Base-by-base conservation (phyloP, 805 yeast species). In the Hanseniaspora lachancei region DNA sequence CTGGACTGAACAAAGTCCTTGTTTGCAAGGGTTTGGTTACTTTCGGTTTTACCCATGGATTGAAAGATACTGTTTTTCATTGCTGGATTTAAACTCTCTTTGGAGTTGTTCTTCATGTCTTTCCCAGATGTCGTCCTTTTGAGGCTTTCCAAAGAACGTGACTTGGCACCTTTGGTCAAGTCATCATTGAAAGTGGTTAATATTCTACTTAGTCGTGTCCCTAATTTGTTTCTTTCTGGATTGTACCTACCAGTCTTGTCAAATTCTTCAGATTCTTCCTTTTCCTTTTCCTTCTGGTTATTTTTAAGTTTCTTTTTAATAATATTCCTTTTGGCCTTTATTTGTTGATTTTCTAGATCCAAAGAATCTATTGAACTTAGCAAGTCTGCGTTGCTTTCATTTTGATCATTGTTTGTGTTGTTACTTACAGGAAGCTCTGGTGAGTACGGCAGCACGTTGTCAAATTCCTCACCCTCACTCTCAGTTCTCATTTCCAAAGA, bases 181-280 rank as follows among this genome's bases (percentile, higher is more conserved):
- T 47, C 39, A 3, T 47, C 42, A 16, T 47, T 47, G 13, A 21
- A 23, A 39, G 44, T 3, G 0, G 70, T 65, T 0, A 72, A 49
- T 0, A 64, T 71, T 55, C 63, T 64, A 47, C 64, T 70, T 36
- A 73, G 51, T 15, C 63, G 58, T 7, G 72, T 65, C 3, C 74
- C 72, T 16, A 72, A 59, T 38, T 63, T 67, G 52, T 68, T 64
- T 6, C 66, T 69, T 36, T 65, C 58, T 0, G 70, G 73, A 51
- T 68, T 67, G 47, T 68, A 66, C 16, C 65, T 62, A 18, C 66
- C 68, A 6, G 60, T 47, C 32, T 39, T 16, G n/a, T 53, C 56
- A 39, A 38, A 52, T 15, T 52, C 53, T 1, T 59, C 60, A 55
- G 63, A 66, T 3, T 67, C 62, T 2, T 62, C 62, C 44, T 64